Base-by-base conservation (phyloP, 2,329 filamentous ascomycete genomes). In the Didymella arachidicola region DNA sequence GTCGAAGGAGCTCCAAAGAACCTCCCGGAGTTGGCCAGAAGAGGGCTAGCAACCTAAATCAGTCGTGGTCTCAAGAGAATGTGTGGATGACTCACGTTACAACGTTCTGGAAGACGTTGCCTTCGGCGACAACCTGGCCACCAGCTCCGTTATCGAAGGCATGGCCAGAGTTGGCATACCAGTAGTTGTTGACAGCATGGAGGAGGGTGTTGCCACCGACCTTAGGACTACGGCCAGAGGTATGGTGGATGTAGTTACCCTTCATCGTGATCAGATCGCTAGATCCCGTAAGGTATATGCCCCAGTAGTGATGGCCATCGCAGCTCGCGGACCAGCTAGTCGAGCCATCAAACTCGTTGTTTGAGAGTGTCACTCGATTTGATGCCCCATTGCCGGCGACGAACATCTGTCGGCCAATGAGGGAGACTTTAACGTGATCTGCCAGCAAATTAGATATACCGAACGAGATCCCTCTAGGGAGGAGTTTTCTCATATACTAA, bases 121-220 rank as follows among this genome's bases (percentile, higher is more conserved):
- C 84, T 72, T 86, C 84, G 3, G 80, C 81, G 18, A 86, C 77
- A 26, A 84, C 79, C 53, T 53, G 60, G 19, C 66, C 67, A 41
- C 72, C 75, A 48, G 66, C 64, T 48, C 60, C 72, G 61, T 68
- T 70, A 58, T 85, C 85, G 68, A 87, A 86, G 11, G 83, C 82
- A 73, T 87, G 85, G 48, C 83, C 84, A 18, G 74, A 71, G 72
- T 81, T 82, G 66, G 81, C 77, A 68, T 83, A 78, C 77, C 78
- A 86, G 79, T 83, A 85, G 79, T 86, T 87, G 82, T 86, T 87
- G 71, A 85, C 82, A 27, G 82, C 82, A 72, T 87, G 85, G 41
- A 87, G 73, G 29, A 85, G 79, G 55, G 84, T 83, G 69, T 82
- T 82, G 14, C 78, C 79, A 57, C 74, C 76, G 11, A 87, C 75